phyloP scores from a whole-genome alignment of 345 rosid species.

The Euphorbia tirucalli region DNA sequence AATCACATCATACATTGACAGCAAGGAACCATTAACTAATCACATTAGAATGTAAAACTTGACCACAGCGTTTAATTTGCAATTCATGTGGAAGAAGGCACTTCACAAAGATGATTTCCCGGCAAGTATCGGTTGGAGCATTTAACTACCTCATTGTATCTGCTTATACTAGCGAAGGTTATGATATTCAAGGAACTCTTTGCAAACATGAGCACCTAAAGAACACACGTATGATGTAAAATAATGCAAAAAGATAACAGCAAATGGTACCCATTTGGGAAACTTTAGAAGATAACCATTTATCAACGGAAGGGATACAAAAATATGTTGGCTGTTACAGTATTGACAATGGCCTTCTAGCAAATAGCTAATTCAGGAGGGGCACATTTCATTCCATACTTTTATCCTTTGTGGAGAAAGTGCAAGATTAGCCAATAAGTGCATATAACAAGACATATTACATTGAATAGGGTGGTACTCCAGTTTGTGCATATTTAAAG shows the following conservation, averaged over 20 bases:
- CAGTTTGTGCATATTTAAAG: neutral
- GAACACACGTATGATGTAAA: neutral
- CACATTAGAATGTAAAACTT: too few relatives aligned
- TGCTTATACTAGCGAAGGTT: too few relatives aligned
- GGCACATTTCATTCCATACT: neutral
- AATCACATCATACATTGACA: too few relatives aligned
- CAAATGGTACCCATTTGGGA: neutral
- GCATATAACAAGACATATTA: neutral
- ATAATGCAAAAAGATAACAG: neutral
- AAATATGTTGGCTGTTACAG: too few relatives aligned
- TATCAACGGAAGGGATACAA: neutral
- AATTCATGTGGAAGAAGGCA: neutral
- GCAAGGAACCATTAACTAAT: too few relatives aligned
- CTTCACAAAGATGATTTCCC: neutral
- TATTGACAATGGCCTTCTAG: neutral
- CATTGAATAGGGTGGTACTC: neutral
- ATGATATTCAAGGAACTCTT: neutral
- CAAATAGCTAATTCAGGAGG: neutral
- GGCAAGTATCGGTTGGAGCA: neutral
- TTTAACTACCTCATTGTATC: too few relatives aligned
- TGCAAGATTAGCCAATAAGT: neutral
- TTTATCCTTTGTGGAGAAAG: neutral
- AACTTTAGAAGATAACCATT: neutral
- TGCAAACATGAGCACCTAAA: neutral
- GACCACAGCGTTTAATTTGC: neutral